These are phyloP conservation scores for Coleophoma eucalyptorum DNA, from an alignment of 2,329 filamentous ascomycete genomes.

Conservation along the genomic window DNA sequence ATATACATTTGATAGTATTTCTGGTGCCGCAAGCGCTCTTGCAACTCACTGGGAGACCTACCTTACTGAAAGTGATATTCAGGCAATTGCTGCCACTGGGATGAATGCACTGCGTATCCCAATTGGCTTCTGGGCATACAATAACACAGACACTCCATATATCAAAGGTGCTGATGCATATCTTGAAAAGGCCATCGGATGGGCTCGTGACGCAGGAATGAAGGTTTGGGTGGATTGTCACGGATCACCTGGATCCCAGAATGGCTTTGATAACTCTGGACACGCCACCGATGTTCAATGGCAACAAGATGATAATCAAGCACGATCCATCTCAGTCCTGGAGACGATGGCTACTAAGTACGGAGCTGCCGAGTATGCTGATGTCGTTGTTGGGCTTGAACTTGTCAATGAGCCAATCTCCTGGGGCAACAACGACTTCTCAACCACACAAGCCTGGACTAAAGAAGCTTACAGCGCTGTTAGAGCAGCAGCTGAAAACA, in stretches of 20 bases:
- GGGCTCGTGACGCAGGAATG: constrained; percentile 44
- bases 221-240: constrained; percentile 55
- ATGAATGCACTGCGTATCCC: constrained; percentile 57
- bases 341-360: constrained; percentile 35
- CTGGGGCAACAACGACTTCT: constrained; percentile 29
- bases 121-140: constrained; percentile 54
- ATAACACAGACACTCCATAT: constrained; percentile 45
- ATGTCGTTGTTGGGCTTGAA: constrained; percentile 35
- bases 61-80: constrained; percentile 36
- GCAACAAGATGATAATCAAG: constrained; percentile 30
- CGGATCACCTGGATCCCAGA: constrained; percentile 50
- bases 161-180: constrained; percentile 43
- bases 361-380: constrained; percentile 30
- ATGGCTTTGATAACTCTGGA: constrained; percentile 59
- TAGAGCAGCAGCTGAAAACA: constrained; percentile 24
- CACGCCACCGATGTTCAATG: constrained; percentile 38
- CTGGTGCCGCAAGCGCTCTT: constrained; percentile 43
- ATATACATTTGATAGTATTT: constrained; percentile 29
- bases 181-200: constrained; percentile 49
- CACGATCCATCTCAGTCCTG: constrained; percentile 30
- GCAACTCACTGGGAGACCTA: constrained; percentile 44
- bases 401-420: constrained; percentile 36
- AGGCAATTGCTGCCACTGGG: constrained; percentile 43
- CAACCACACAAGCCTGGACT: constrained; percentile 30
- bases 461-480: constrained; percentile 29